phyloP scores from a whole-genome alignment of 2,329 filamentous ascomycete genomes.

The Arthroderma sp. region DNA sequence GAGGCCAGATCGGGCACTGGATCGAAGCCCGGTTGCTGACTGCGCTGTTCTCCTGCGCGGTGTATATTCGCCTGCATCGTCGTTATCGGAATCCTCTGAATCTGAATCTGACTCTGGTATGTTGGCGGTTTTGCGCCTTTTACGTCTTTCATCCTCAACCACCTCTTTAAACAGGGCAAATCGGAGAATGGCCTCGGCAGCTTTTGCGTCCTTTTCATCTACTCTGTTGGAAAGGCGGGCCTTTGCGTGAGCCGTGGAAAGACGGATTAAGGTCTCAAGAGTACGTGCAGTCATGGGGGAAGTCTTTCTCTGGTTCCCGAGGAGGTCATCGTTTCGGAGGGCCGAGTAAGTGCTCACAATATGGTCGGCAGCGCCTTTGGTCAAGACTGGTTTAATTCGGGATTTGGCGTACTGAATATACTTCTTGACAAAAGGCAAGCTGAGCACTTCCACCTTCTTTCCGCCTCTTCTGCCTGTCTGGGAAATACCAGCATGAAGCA shows the following conservation, averaged over 20 bases:
- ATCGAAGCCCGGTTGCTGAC: constrained; percentile 23
- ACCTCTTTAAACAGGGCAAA: constrained; percentile 98
- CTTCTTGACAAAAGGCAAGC: constrained; percentile 98
- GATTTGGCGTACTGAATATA: constrained; percentile 98
- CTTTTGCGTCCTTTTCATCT: constrained; percentile 75
- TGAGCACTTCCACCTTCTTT: constrained; percentile 75
- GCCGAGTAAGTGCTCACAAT: constrained; percentile 86
- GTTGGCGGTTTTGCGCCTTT: constrained; percentile 66
- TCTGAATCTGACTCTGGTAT: constrained; percentile 52
- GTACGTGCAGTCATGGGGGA: constrained; percentile 95
- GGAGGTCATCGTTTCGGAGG: constrained; percentile 88
- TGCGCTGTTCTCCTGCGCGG: constrained; percentile 14
- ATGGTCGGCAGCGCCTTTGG: constrained; percentile 80
- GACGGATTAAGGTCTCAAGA: constrained; percentile 92
- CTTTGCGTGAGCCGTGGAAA: constrained; percentile 92
- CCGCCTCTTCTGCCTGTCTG: constrained; percentile 59
- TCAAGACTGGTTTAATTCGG: constrained; percentile 77
- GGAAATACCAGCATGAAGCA: constrained; percentile 86
- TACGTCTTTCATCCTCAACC: constrained; percentile 61
- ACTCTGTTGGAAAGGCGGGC: constrained; percentile 76
- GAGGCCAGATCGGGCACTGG: constrained; percentile 20
- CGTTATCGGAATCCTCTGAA: constrained; percentile 28
- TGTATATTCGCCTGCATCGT: constrained; percentile 18
- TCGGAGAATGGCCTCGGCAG: constrained; percentile 78
- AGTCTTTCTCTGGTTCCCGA: constrained; percentile 84